These are phyloP conservation scores for Tolypocladium guangdongense DNA, from an alignment of 2,329 filamentous ascomycete species.

Conservation along the genomic window DNA sequence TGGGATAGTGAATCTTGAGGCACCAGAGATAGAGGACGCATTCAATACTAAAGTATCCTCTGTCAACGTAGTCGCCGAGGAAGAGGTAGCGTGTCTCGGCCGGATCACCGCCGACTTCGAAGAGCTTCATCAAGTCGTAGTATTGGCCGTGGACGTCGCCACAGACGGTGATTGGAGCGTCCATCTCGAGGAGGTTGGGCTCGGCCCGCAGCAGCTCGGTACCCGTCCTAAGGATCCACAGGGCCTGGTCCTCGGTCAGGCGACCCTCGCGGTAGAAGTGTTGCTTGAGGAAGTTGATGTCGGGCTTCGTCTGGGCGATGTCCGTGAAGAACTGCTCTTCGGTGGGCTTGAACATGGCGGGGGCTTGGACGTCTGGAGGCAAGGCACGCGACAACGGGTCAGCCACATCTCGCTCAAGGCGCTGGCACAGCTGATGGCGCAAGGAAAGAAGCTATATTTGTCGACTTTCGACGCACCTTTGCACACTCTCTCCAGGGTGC, in stretches of 20 bases:
- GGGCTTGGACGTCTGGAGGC: constrained; percentile 85
- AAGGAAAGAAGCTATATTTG: background rate
- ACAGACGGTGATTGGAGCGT: constrained; percentile 96
- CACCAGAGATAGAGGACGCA: constrained; percentile 97
- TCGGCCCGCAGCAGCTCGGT: constrained; percentile 80
- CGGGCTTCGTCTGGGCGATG: constrained; percentile 74
- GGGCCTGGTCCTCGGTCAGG: constrained; percentile 90
- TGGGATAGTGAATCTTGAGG: constrained; percentile 97
- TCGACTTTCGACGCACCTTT: constrained; percentile 61
- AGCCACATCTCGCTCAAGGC: background rate
- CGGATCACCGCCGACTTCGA: constrained; percentile 94
- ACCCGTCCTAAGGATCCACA: constrained; percentile 87
- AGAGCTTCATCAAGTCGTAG: constrained; percentile 98
- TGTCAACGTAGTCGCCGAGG: constrained; percentile 93
- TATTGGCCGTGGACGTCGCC: constrained; percentile 98
- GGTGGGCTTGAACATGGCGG: constrained; percentile 82
- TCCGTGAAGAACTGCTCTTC: constrained; percentile 93
- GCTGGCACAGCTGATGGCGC: background rate
- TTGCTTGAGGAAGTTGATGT: constrained; percentile 91
- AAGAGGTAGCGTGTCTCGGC: constrained; percentile 95
- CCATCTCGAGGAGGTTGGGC: constrained; percentile 97
- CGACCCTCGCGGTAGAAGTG: constrained; percentile 97
- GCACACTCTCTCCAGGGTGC: constrained; percentile 89
- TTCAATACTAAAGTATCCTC: constrained; percentile 98
- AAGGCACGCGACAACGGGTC: constrained; percentile 4